Evolutionary conservation across 1,139 yeast species (phyloP).

Genomic region (Geotrichum restrictum): DNA sequence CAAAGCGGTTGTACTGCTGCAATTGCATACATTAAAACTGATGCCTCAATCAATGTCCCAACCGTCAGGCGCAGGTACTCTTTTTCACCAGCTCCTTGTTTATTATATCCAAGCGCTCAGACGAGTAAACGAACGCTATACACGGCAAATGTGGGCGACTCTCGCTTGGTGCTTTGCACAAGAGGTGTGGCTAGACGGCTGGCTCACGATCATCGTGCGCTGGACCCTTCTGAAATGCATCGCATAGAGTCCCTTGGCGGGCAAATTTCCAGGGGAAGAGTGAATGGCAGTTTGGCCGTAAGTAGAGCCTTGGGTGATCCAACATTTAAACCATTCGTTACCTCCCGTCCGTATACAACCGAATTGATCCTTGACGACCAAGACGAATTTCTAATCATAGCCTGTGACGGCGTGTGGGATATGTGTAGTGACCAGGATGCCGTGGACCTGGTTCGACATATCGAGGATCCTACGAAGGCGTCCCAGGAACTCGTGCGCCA

Average conservation of each 20-base stretch:
- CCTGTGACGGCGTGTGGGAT: slow-evolving; percentile 95
- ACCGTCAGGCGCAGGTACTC: slow-evolving; percentile 1
- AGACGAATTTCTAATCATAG: slow-evolving; percentile 74
- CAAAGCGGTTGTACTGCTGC: slow-evolving; percentile 29
- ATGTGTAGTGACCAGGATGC: slow-evolving; percentile 76
- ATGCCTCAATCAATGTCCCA: background rate
- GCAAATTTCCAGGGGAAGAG: slow-evolving; percentile 65
- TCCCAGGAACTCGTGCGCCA: slow-evolving; percentile 61
- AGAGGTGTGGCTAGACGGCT: slow-evolving; percentile 62
- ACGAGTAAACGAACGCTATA: slow-evolving; percentile 42
- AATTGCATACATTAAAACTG: slow-evolving; percentile 24
- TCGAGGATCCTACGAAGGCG: slow-evolving; percentile 55
- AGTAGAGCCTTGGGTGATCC: slow-evolving; percentile 81
- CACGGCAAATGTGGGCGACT: slow-evolving; percentile 87
- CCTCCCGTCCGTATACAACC: slow-evolving; percentile 75
- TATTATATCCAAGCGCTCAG: slow-evolving; percentile 22
- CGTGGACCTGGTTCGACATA: slow-evolving; percentile 55
- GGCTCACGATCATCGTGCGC: slow-evolving; percentile 78
- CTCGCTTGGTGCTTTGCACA: slow-evolving; percentile 66
- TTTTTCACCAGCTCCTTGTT: background rate
- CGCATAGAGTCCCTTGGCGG: slow-evolving; percentile 69
- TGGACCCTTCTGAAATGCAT: slow-evolving; percentile 59
- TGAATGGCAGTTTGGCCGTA: slow-evolving; percentile 79
- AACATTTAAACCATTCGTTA: slow-evolving; percentile 72
- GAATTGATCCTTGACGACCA: slow-evolving; percentile 33